Evolutionary conservation across 2,329 filamentous ascomycete genomes (phyloP), one percentile per base, ranked within the genome.

Genomic region (Aspergillaceae sp.): DNA sequence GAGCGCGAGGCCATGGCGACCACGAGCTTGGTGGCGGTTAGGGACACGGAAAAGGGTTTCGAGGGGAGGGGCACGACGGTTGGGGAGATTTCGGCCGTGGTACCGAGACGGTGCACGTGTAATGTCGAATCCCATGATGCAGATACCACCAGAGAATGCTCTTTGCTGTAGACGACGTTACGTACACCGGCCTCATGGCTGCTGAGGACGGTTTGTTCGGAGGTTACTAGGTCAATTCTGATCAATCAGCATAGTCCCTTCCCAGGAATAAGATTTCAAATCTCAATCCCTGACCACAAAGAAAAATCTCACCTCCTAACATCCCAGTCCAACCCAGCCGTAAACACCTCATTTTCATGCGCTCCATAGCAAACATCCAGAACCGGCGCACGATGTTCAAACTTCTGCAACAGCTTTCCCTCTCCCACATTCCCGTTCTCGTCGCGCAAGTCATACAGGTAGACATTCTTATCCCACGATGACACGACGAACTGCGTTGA

Each of bases 1-100:
- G 90, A 80, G 46, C 92, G 86, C 45, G 86, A 87, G 2, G 90
- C 87, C 92, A 98, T 97, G 55, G 90, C 90, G 48, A 98, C 87
- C 37, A 98, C 88, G 6, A 95, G 77, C 66, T 94, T 95, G 43
- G 86, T 89, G 42, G 85, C 75, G 33, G 89, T 78, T n/a, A 79
- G 65, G 30, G 78, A 86, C 41, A 97, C 75, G 8, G 90, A 90
- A 67, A 95, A 94, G 1, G 89, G 88, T 67, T 95, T 98, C 29
- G 83, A 85, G 0, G 86, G 87, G 26, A 95, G 82, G 2, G 76
- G 70, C 46, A 96, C 76, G 40, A 73, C 77, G 40, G 84, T 77
- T n/a, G 80, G 80, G 28, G 65, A 48, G 62, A 75, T 50, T 68
- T 72, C 60, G 70, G 70, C 73, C 59, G 53, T 58, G 10, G 51